These are phyloP conservation scores for Lecanicillium sp. DNA, from an alignment of 2,329 filamentous ascomycete genomes.

Conservation along the genomic window DNA sequence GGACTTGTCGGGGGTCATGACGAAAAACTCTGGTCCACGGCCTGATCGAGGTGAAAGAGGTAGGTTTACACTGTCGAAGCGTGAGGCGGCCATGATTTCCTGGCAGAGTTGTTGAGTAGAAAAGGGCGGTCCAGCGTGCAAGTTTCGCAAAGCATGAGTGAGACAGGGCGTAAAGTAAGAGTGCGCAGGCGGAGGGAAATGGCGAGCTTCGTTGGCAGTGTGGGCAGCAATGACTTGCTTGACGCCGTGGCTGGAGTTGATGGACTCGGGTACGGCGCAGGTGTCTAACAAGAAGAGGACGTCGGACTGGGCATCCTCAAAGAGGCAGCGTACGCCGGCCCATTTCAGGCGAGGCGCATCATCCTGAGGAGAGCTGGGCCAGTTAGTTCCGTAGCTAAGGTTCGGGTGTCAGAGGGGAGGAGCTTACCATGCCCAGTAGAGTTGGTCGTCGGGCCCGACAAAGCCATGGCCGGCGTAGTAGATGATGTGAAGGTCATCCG, in stretches of 20 bases:
- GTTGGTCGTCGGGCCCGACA: slow-evolving; percentile 51
- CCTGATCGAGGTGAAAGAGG: slow-evolving; percentile 37
- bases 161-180: slow-evolving; percentile 53
- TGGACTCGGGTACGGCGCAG: slow-evolving; percentile 49
- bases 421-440: slow-evolving; percentile 62
- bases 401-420: not conserved
- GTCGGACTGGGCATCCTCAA: slow-evolving; percentile 58
- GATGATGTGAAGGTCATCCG: slow-evolving; percentile 57
- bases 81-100: slow-evolving; percentile 42
- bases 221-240: slow-evolving; percentile 61
- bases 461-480: slow-evolving; percentile 60
- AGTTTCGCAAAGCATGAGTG: slow-evolving; percentile 47
- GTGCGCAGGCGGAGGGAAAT: slow-evolving; percentile 34
- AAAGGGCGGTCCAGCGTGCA: slow-evolving; percentile 48
- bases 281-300: slow-evolving; percentile 57
- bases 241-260: slow-evolving; percentile 46
- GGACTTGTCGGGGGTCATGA: slow-evolving; percentile 47
- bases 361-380: slow-evolving; percentile 40
- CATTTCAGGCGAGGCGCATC: slow-evolving; percentile 58
- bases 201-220: slow-evolving; percentile 34
- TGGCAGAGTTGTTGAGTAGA: slow-evolving; percentile 51
- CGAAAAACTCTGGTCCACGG: slow-evolving; percentile 40
- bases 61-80: slow-evolving; percentile 21
- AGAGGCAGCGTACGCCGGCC: slow-evolving; percentile 55
- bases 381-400: slow-evolving; percentile 30